Evolutionary conservation across 2,329 filamentous ascomycete species (phyloP).

Genomic region (Colletotrichum lentis): DNA sequence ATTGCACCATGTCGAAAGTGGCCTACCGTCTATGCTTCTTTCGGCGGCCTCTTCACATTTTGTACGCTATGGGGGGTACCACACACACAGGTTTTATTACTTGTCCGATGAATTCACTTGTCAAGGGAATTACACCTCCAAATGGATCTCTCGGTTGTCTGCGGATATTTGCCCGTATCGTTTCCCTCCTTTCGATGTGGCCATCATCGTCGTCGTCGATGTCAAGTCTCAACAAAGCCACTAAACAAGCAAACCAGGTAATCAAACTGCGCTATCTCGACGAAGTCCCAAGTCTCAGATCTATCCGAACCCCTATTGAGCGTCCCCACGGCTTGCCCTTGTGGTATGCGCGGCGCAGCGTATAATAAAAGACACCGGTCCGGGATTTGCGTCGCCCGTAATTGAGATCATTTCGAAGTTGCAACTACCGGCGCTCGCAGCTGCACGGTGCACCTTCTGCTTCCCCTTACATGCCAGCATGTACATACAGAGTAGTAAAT

Average conservation of each 20-base stretch:
- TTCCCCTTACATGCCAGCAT: background rate
- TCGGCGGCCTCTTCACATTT: conserved; percentile 26
- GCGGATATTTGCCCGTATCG: background rate
- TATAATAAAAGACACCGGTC: conserved; percentile 13
- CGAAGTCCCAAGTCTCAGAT: conserved; percentile 25
- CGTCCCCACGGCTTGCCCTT: background rate
- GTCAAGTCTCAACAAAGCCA: background rate
- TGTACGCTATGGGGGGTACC: background rate
- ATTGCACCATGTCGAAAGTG: conserved; percentile 26
- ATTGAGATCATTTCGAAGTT: conserved; percentile 20
- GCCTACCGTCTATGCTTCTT: background rate
- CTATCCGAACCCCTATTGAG: conserved; percentile 31
- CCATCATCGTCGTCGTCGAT: background rate
- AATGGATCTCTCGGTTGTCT: background rate
- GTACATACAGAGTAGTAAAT: no score
- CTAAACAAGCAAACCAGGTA: background rate
- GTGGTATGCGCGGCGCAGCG: background rate
- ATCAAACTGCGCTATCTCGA: conserved; percentile 13
- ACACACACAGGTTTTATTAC: background rate
- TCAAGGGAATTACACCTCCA: background rate
- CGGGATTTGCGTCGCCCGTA: conserved; percentile 23
- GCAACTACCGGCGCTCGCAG: background rate
- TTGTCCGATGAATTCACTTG: background rate
- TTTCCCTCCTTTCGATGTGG: no score
- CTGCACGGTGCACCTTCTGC: conserved; percentile 1